Conservation (phyloP, 164 flowering plant species). For the Annona cherimola region DNA sequence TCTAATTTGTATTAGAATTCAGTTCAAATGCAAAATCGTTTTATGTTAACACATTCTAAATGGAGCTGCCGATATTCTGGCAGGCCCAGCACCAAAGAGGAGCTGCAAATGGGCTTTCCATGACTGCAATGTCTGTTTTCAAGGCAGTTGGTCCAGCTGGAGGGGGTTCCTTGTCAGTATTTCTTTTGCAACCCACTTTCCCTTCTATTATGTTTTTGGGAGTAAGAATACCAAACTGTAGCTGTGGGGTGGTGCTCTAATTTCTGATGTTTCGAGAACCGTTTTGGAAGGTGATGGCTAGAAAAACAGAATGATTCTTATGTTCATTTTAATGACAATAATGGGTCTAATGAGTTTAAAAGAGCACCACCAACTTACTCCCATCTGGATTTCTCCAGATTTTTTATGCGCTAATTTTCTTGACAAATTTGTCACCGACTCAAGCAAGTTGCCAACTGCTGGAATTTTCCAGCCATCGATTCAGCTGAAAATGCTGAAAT, state of each 20-base stretch:
- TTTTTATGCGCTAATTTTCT: too few relatives aligned
- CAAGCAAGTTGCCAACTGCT: too few relatives aligned
- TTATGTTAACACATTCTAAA: background rate
- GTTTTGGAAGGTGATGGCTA: background rate
- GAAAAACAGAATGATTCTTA: too few relatives aligned
- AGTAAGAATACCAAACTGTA: background rate
- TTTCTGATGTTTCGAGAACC: background rate
- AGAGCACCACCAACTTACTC: too few relatives aligned
- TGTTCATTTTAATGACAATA: too few relatives aligned
- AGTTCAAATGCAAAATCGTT: background rate
- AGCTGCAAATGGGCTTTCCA: conserved; percentile 24
- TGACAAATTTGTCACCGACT: too few relatives aligned
- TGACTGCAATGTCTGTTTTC: conserved; percentile 50
- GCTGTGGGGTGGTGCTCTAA: background rate
- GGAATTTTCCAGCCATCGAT: too few relatives aligned
- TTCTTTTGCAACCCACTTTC: background rate
- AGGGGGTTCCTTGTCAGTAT: conserved; percentile 48
- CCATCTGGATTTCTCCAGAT: too few relatives aligned
- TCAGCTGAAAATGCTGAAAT: too few relatives aligned
- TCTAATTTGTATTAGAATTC: too few relatives aligned
- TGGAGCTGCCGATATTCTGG: too few relatives aligned
- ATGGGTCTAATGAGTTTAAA: too few relatives aligned
- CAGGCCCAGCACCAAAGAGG: conserved; percentile 21
- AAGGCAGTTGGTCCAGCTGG: conserved; percentile 58
- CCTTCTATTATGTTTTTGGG: background rate